Evolutionary conservation across 2,329 filamentous ascomycete genomes (phyloP).

Genomic region (Venturia asperata): DNA sequence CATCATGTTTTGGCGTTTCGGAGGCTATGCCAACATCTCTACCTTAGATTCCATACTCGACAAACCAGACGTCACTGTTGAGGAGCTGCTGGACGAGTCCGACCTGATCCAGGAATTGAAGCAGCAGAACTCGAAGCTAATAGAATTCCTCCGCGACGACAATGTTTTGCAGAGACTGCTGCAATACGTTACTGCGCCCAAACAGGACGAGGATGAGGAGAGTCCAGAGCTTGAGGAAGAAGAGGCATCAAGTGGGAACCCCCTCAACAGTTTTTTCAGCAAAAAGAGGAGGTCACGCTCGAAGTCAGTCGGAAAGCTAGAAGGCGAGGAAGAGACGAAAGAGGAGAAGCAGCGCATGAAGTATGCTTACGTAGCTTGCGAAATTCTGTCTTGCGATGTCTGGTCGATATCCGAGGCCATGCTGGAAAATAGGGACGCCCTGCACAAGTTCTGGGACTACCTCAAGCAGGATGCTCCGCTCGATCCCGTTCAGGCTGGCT

Average conservation of each 20-base stretch:
- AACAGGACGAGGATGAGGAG: constrained; percentile 36
- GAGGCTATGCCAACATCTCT: constrained; percentile 95
- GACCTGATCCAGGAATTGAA: constrained; percentile 97
- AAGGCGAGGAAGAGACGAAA: constrained; percentile 56
- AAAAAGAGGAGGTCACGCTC: constrained; percentile 35
- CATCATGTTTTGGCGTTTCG: constrained; percentile 99
- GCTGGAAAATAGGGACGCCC: constrained; percentile 70
- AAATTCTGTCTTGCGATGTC: constrained; percentile 89
- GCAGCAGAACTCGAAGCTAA: constrained; percentile 94
- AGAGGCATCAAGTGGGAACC: constrained; percentile 32
- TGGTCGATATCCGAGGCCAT: constrained; percentile 95
- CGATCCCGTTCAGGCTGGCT: constrained; percentile 88
- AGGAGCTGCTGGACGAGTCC: constrained; percentile 91
- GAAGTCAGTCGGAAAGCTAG: constrained; percentile 37
- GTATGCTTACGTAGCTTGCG: constrained; percentile 87
- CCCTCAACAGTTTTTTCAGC: constrained; percentile 39
- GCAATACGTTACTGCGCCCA: constrained; percentile 82
- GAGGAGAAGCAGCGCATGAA: constrained; percentile 85
- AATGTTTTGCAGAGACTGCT: constrained; percentile 76
- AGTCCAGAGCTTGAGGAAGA: constrained; percentile 45
- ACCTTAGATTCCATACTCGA: constrained; percentile 95
- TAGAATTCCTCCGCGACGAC: constrained; percentile 89
- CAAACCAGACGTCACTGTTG: constrained; percentile 86
- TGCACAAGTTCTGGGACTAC: constrained; percentile 88
- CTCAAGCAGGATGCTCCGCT: constrained; percentile 75